A percentile compares a stretch with the other conserved stretches of the same genome.
These are phyloP conservation scores for Aspergillus chevalieri DNA, from an alignment of 2,329 filamentous ascomycete genomes.

Conservation along the genomic window DNA sequence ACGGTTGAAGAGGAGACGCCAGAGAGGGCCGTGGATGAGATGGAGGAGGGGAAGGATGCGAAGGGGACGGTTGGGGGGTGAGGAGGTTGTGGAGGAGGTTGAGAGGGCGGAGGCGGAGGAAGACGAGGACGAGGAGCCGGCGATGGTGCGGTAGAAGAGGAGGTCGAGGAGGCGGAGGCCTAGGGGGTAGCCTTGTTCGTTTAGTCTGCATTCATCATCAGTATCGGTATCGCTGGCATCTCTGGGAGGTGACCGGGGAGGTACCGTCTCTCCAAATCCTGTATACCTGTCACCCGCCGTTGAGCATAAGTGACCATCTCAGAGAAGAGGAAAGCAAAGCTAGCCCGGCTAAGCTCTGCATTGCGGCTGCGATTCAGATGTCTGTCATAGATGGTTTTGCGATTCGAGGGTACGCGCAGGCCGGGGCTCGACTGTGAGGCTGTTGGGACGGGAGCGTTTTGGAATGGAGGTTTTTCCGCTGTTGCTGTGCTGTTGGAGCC, in stretches of 20 bases:
- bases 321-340: constrained; percentile 91
- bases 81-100: constrained; percentile 66
- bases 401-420: constrained; percentile 81
- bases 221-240: background rate
- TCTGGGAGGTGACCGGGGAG: constrained; percentile 12
- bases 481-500: constrained; percentile 15
- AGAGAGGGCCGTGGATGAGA: constrained; percentile 88
- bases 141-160: constrained; percentile 77
- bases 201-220: constrained; percentile 55
- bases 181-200: constrained; percentile 86
- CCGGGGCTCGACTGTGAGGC: constrained; percentile 39
- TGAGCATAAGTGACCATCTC: constrained; percentile 98
- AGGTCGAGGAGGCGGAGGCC: constrained; percentile 93
- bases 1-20: constrained; percentile 85
- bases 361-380: constrained; percentile 86
- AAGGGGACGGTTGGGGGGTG: constrained; percentile 67
- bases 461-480: constrained; percentile 30
- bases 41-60: constrained; percentile 87
- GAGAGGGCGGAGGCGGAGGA: constrained; percentile 74
- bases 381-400: constrained; percentile 97
- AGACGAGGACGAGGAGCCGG: constrained; percentile 75
- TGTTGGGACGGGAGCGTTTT: background rate
- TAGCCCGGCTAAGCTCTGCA: constrained; percentile 82
- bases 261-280: constrained; percentile 86
- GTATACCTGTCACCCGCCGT: constrained; percentile 79